A percentile compares a stretch with the other conserved stretches of the same genome.
These are phyloP conservation scores for Metschnikowia hibisci DNA, from an alignment of 805 yeast species.

Conservation along the genomic window DNA sequence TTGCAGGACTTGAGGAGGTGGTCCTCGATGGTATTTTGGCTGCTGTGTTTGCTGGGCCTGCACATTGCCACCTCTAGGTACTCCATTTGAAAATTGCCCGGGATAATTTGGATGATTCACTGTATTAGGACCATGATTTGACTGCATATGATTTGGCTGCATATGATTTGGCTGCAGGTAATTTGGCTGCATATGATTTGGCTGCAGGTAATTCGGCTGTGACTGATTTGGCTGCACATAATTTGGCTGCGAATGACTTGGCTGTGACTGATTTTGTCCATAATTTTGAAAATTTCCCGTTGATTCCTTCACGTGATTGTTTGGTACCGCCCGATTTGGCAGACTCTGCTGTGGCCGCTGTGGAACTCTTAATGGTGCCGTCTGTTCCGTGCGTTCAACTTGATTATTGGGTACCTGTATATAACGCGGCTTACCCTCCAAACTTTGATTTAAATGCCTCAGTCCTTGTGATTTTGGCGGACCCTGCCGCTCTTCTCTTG, in stretches of 20 bases:
- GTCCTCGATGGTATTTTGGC: not conserved
- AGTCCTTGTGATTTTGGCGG: slow-evolving; percentile 6
- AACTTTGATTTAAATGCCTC: slow-evolving; percentile 5
- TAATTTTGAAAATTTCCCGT: not conserved
- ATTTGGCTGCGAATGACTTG: not conserved
- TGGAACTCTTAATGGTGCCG: not conserved
- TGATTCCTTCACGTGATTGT: not conserved
- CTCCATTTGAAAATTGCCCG: too few species aligned
- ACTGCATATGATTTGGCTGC: too few species aligned
- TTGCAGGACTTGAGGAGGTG: not conserved
- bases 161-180: not conserved
- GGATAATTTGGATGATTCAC: too few species aligned
- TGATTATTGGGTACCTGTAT: slow-evolving; percentile 29
- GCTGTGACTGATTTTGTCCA: not conserved
- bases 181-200: too few species aligned
- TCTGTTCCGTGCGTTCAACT: not conserved
- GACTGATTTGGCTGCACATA: not conserved
- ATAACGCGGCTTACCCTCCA: slow-evolving; percentile 24
- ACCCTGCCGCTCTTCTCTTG: not conserved
- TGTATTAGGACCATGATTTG: too few species aligned
- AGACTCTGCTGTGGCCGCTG: not conserved
- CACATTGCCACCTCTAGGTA: not conserved
- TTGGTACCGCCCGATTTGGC: not conserved
- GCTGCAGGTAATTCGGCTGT: not conserved
- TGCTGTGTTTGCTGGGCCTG: not conserved